phyloP scores from a whole-genome alignment of 1,284 basidiomycete genomes.

The Pterula multifida region DNA sequence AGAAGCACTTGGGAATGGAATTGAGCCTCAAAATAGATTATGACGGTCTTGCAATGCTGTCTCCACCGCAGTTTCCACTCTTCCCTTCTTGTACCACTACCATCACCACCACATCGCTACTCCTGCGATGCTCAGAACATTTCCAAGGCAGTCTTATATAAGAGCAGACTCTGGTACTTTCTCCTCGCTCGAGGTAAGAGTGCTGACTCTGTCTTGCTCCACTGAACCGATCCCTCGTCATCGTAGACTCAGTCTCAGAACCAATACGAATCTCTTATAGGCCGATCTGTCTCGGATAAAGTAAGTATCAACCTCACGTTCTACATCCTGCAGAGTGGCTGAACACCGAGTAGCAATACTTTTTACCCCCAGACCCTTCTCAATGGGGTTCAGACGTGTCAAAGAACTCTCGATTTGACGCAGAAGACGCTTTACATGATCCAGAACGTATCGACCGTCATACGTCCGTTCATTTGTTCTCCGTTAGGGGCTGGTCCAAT shows the following conservation, averaged over 20 bases:
- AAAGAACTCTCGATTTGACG: constrained; percentile 17
- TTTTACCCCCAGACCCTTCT: constrained; percentile 22
- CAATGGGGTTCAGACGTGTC: constrained; percentile 22
- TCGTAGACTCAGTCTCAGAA: background rate
- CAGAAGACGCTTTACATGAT: constrained; percentile 26
- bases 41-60: too few relatives aligned
- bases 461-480: constrained; percentile 16
- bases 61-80: background rate
- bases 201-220: background rate
- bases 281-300: background rate
- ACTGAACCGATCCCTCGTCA: background rate
- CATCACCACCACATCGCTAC: background rate
- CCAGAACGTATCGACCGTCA: constrained; percentile 14
- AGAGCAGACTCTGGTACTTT: background rate
- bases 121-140: background rate
- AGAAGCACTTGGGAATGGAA: too few relatives aligned
- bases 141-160: background rate
- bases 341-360: constrained; percentile 16
- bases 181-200: background rate
- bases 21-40: too few relatives aligned
- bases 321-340: background rate
- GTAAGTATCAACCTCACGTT: background rate
- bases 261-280: background rate
- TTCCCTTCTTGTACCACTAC: background rate
- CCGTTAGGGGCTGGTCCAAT: constrained; percentile 32